Base-by-base conservation (phyloP, 2,329 filamentous ascomycete species). In the Cordyceps javanica region DNA sequence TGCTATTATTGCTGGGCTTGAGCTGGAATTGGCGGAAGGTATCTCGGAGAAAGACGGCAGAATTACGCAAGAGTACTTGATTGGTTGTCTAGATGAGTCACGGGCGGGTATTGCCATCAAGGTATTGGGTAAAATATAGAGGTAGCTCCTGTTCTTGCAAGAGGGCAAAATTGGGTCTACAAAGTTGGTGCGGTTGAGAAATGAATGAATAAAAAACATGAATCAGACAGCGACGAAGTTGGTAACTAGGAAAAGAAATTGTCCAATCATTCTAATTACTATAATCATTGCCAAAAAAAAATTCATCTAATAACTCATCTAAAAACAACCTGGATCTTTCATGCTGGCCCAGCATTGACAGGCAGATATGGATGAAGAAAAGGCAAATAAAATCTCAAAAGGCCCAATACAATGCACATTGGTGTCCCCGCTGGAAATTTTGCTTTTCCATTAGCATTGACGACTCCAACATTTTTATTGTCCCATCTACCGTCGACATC, bases 401-500 rank as follows among this genome's bases (percentile, higher is more conserved):
- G 25, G 21, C 53, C 53, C 3, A 46, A 23, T 10, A 46, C 3
- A 19, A 55, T 55, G 28, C 39, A 46, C n/a, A 45, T n/a, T 9
- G 41, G 39, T 19, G 53, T 46, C 13, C 53, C 53, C 13, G 21
- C 14, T 32, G 53, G 53, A 39, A 55, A 55, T n/a, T 46, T 55
- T 11, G 53, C 53, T 16, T 21, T 28, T 19, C 28, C 59, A 30
- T 58, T 58, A 10, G 45, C 30, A 28, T 58, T 58, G 9, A 58
- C 36, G n/a, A 58, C 48, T 21, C 46, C 30, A 13, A 69, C 64
- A 59, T 65, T 66, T 50, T 53, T 59, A 21, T 51, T 55, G 32
- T 68, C 65, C 36, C 66, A 70, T 1, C 57, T 54, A 3, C 66
- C 67, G 3, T 68, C 64, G 10, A 60, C 58, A 45, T 70, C 70